These are phyloP conservation scores for Arctium minus DNA, from an alignment of 129 eudicot genomes.

Conservation along the genomic window DNA sequence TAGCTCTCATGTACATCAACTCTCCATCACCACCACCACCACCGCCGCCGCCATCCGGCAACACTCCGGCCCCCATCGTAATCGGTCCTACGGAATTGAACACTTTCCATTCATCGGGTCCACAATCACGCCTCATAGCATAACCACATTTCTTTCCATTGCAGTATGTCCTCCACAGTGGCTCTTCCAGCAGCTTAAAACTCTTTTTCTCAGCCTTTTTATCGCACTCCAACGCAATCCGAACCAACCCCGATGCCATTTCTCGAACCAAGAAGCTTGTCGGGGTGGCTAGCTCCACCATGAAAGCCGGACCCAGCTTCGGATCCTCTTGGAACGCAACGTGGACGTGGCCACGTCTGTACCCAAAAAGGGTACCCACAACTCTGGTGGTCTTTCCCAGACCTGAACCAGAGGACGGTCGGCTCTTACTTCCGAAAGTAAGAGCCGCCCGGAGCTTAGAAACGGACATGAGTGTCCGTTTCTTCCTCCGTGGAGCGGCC, in stretches of 20 bases:
- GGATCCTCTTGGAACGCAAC: constrained; percentile 76
- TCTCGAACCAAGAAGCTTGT: constrained; percentile 75
- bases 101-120: constrained; percentile 69
- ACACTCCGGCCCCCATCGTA: constrained; percentile 89
- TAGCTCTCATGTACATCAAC: constrained; percentile 81
- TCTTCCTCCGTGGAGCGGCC: constrained; percentile 31
- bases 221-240: constrained; percentile 87
- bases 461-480: constrained; percentile 32
- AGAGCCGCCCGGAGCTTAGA: constrained; percentile 57
- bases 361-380: constrained; percentile 76
- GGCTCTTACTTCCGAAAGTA: constrained; percentile 28
- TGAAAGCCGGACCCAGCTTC: constrained; percentile 57
- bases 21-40: constrained; percentile 57
- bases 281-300: constrained; percentile 72
- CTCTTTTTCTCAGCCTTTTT: constrained; percentile 48
- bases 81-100: constrained; percentile 63
- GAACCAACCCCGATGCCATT: constrained; percentile 88
- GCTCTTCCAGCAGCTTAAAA: constrained; percentile 71
- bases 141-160: constrained; percentile 85
- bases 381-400: constrained; percentile 52
- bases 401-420: constrained; percentile 32
- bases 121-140: constrained; percentile 66
- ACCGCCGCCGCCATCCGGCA: constrained; percentile 41
- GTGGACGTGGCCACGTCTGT: constrained; percentile 76
- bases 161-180: constrained; percentile 82